Percentiles rank a stretch among this genome's conserved stretches.
Evolutionary conservation across 2,329 filamentous ascomycete species (phyloP).

Genomic region (Lanzia echinophila): DNA sequence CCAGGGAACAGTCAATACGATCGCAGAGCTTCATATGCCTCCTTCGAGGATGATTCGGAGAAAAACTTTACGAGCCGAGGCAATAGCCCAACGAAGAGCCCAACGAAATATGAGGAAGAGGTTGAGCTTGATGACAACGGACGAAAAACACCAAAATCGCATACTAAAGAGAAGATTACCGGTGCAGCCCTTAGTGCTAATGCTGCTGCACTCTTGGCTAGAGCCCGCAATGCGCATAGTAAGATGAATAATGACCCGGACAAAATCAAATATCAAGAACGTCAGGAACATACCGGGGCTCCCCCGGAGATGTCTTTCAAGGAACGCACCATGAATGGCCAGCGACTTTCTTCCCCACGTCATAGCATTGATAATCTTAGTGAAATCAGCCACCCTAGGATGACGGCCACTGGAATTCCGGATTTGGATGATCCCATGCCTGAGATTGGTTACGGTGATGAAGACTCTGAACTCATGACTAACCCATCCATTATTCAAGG

Average conservation of each 20-base stretch:
- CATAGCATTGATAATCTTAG: constrained; percentile 53
- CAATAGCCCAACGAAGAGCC: constrained; percentile 40
- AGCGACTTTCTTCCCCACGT: constrained; percentile 45
- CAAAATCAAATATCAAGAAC: constrained; percentile 24
- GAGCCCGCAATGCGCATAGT: constrained; percentile 21
- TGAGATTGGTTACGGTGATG: constrained; percentile 61
- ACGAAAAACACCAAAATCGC: constrained; percentile 27
- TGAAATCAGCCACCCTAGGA: constrained; percentile 40
- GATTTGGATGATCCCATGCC: constrained; percentile 65
- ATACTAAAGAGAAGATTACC: constrained; percentile 23
- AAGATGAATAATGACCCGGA: constrained; percentile 22
- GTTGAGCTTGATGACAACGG: constrained; percentile 31
- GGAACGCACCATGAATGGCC: constrained; percentile 52
- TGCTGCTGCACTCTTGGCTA: constrained; percentile 24
- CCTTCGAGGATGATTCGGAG: constrained; percentile 31
- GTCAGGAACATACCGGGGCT: constrained; percentile 37
- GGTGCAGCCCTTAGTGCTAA: constrained; percentile 18
- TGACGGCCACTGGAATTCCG: constrained; percentile 66
- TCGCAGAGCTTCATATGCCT: constrained; percentile 28
- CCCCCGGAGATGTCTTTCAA: constrained; percentile 59
- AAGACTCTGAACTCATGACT: constrained; percentile 63
- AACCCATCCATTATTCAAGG: constrained; percentile 81
- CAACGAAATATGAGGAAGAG: constrained; percentile 25
- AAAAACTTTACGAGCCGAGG: constrained; percentile 29
- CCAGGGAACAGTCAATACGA: constrained; percentile 33